Conservation (phyloP, 176 grass and related monocot genomes). For the Dendrocalamus sinicus region DNA sequence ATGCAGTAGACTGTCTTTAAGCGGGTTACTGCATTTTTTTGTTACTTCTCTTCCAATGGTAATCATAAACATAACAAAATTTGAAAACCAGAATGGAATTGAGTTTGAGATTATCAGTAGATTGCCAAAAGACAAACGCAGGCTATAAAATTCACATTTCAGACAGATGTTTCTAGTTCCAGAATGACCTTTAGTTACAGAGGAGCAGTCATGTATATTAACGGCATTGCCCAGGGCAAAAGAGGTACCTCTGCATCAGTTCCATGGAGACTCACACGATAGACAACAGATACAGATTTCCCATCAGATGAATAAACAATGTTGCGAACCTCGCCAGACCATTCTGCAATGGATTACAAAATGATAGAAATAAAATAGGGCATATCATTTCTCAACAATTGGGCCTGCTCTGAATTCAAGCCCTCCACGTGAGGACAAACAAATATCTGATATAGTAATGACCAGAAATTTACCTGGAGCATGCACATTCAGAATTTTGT, state of each 20-base stretch:
- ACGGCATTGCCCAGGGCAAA: slow-evolving; percentile 21
- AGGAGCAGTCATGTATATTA: background rate
- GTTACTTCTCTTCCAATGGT: background rate
- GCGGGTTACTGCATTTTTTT: background rate
- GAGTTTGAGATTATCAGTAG: background rate
- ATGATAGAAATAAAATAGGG: slow-evolving; percentile 19
- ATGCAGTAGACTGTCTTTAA: background rate
- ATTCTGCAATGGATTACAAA: slow-evolving; percentile 63
- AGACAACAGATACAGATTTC: slow-evolving; percentile 87
- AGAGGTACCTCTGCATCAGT: slow-evolving; percentile 87
- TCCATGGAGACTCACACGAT: slow-evolving; percentile 88
- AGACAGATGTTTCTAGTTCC: background rate
- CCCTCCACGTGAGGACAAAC: background rate
- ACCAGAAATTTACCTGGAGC: slow-evolving; percentile 63
- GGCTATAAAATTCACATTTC: background rate
- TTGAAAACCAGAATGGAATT: background rate
- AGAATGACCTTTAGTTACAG: background rate
- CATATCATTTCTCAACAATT: slow-evolving; percentile 24
- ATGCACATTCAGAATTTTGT: slow-evolving; percentile 86
- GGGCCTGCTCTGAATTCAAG: background rate
- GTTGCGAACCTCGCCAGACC: slow-evolving; percentile 87
- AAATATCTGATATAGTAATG: slow-evolving; percentile 8
- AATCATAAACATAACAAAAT: background rate
- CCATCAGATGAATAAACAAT: slow-evolving; percentile 83
- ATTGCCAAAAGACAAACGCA: background rate